These are phyloP conservation scores for Stephania cephalantha DNA, from an alignment of 164 flowering plant species.

Conservation along the genomic window DNA sequence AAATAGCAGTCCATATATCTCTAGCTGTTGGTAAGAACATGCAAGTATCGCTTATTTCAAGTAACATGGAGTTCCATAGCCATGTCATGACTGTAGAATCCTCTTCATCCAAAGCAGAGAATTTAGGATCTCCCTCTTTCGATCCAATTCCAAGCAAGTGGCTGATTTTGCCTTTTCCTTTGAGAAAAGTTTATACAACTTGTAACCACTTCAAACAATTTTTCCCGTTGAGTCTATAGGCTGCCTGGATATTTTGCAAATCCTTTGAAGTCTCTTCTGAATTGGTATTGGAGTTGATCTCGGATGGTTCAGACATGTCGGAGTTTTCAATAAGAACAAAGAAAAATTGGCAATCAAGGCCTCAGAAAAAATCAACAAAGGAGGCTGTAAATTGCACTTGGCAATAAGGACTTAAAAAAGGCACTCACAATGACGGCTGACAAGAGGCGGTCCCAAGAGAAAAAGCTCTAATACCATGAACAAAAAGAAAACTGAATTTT, in stretches of 20 bases:
- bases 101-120: constrained; percentile 10
- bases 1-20: neutral
- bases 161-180: neutral
- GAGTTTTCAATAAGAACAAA: too few species aligned
- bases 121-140: constrained; percentile 5
- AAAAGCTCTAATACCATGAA: too few species aligned
- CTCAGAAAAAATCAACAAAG: too few species aligned
- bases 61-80: neutral
- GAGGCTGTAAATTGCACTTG: too few species aligned
- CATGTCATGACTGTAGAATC: neutral
- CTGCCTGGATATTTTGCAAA: constrained; percentile 2
- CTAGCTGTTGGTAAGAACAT: neutral
- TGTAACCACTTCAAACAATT: constrained; percentile 7
- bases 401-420: too few species aligned
- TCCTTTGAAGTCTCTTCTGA: neutral
- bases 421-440: too few species aligned
- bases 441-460: too few species aligned
- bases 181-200: constrained; percentile 1
- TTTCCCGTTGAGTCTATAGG: neutral
- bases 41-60: neutral
- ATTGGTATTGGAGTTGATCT: too few species aligned
- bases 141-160: neutral
- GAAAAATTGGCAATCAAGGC: too few species aligned
- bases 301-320: too few species aligned
- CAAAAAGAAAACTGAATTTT: too few species aligned